A percentile compares a stretch with the other conserved stretches of the same genome.
Conservation (phyloP, 2,329 filamentous ascomycete genomes). For the Chaetomiaceae sp. region DNA sequence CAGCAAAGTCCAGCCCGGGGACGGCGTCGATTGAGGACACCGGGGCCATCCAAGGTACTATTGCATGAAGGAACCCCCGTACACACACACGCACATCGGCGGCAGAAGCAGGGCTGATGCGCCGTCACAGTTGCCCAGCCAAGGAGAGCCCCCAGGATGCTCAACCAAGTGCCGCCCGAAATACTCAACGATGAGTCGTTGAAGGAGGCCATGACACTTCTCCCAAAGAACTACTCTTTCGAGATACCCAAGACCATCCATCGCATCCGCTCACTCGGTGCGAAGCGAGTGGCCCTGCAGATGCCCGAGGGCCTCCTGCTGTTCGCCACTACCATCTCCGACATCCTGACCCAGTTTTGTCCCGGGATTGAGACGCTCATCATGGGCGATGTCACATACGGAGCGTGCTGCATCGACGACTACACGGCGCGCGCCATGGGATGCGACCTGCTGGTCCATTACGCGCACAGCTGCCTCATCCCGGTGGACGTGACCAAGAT, state of each 20-base stretch:
- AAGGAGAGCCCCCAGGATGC: conserved; percentile 67
- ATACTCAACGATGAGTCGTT: conserved; percentile 82
- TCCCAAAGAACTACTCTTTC: conserved; percentile 96
- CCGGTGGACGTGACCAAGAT: conserved; percentile 96
- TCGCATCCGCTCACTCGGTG: conserved; percentile 73
- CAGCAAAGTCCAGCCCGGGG: conserved; percentile 40
- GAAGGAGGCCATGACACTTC: conserved; percentile 77
- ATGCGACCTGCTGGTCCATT: conserved; percentile 92
- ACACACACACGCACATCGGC: background rate
- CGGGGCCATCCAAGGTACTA: conserved; percentile 64
- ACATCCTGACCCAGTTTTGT: conserved; percentile 93
- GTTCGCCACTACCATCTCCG: conserved; percentile 95
- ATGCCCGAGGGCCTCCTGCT: conserved; percentile 93
- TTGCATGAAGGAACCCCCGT: too few relatives aligned
- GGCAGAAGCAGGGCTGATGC: conserved; percentile 9
- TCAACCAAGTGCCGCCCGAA: conserved; percentile 85
- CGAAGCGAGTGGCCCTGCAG: conserved; percentile 86
- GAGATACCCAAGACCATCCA: conserved; percentile 98
- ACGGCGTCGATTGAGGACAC: conserved; percentile 49
- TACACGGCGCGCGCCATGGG: conserved; percentile 92
- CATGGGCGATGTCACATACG: conserved; percentile 99
- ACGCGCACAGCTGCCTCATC: conserved; percentile 94
- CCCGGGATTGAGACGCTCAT: conserved; percentile 88
- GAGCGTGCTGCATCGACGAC: conserved; percentile 97
- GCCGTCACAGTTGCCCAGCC: conserved; percentile 59